phyloP scores from a whole-genome alignment of 805 yeast genomes.

The Kodamaea kakaduensis region DNA sequence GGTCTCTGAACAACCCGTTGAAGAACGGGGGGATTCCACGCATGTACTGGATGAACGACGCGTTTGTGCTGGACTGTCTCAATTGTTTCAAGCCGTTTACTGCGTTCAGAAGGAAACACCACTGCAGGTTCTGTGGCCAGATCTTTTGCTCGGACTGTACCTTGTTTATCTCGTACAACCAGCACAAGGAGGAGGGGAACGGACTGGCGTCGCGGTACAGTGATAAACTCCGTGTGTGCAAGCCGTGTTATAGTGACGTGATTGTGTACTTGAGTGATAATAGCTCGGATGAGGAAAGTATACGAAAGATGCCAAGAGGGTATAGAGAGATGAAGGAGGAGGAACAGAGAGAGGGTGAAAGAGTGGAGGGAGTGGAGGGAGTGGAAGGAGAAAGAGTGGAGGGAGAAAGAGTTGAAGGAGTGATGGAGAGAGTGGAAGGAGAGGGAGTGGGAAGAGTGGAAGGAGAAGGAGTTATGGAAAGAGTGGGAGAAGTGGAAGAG shows the following conservation, averaged over 20 bases:
- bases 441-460: too few species aligned
- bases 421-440: too few species aligned
- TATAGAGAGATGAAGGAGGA: conserved; percentile 12
- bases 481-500: too few species aligned
- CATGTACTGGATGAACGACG: conserved; percentile 96
- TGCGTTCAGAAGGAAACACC: conserved; percentile 88
- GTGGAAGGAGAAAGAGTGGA: not conserved
- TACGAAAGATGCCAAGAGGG: too few species aligned
- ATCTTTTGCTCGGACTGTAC: conserved; percentile 88
- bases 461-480: too few species aligned
- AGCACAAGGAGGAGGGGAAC: conserved; percentile 37
- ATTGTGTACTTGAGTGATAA: conserved; percentile 69
- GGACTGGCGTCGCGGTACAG: conserved; percentile 29
- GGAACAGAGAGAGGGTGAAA: conserved; percentile 25
- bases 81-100: conserved; percentile 76
- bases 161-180: conserved; percentile 56
- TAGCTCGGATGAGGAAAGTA: conserved; percentile 34
- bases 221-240: conserved; percentile 75
- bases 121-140: conserved; percentile 94
- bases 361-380: conserved; percentile 21
- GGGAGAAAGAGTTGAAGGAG: too few species aligned
- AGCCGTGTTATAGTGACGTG: conserved; percentile 69
- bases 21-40: conserved; percentile 54
- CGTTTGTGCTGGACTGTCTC: conserved; percentile 84
- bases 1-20: conserved; percentile 38